Conservation (phyloP, 768 basidiomycete genomes). For the Naganishia friedmannii region DNA sequence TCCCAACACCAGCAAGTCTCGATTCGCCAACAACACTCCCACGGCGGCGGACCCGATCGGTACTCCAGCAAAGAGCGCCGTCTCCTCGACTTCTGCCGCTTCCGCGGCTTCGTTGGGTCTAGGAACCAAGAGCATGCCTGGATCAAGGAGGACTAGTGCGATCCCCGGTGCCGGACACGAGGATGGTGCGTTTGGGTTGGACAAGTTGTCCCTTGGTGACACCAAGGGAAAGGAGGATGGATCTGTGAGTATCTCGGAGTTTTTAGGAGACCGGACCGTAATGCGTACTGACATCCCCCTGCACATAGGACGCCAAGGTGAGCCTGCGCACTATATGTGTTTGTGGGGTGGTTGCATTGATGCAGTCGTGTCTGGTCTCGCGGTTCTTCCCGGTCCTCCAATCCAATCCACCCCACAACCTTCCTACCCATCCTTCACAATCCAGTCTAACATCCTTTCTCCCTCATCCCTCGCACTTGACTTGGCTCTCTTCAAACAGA, state of each 20-base stretch:
- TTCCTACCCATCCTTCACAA: slow-evolving; percentile 2
- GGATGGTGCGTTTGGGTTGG: slow-evolving; percentile 45
- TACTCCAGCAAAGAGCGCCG: slow-evolving; percentile 32
- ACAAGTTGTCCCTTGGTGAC: slow-evolving; percentile 46
- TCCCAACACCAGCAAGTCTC: slow-evolving; percentile 24
- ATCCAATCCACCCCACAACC: slow-evolving; percentile 3
- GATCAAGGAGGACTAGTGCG: slow-evolving; percentile 42
- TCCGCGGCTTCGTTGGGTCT: slow-evolving; percentile 1
- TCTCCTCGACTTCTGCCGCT: slow-evolving; percentile 13
- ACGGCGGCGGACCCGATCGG: slow-evolving; percentile 42
- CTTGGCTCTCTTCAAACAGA: slow-evolving; percentile 82
- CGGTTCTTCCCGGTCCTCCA: neutral
- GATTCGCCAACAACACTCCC: slow-evolving; percentile 19
- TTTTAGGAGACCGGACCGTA: neutral
- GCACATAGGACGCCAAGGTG: slow-evolving; percentile 31
- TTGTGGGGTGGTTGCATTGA: slow-evolving; percentile 5
- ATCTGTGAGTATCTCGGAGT: slow-evolving; percentile 46
- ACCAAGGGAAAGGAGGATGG: slow-evolving; percentile 46
- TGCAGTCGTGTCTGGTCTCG: slow-evolving; percentile 1
- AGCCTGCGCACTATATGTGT: slow-evolving; percentile 10
- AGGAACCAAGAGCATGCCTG: slow-evolving; percentile 51
- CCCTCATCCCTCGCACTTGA: slow-evolving; percentile 89
- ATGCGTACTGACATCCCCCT: slow-evolving; percentile 3
- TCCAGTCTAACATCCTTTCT: slow-evolving; percentile 60
- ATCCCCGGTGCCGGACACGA: slow-evolving; percentile 28